Base-by-base conservation (phyloP, 2,329 filamentous ascomycete species). In the Ceratocystis harringtonii region DNA sequence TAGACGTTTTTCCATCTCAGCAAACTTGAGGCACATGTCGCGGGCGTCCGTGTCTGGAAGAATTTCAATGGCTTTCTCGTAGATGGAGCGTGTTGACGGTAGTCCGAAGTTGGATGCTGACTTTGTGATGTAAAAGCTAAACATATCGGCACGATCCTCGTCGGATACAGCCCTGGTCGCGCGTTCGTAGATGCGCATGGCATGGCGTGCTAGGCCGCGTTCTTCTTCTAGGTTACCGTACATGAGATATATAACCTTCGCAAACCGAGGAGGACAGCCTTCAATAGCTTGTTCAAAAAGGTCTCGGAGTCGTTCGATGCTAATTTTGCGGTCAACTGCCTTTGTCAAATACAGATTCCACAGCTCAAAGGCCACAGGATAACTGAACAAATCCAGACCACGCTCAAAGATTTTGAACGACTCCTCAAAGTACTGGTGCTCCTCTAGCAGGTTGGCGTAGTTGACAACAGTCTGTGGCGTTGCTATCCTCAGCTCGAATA, bases 341-440 rank as follows among this genome's bases (percentile, higher is more conserved):
- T 99, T 99, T 65, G 91, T 96, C 65, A 99, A 83, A 75, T 99
- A 99, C 7, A 99, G 77, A 71, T 99, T 99, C 95, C 94, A 99
- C 25, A 99, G 81, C 78, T 99, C 94, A 74, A 99, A 99, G 17
- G 94, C 94, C 19, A 97, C 92, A 0, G 94, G 94, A 72, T 97
- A 99, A 74, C 86, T 95, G 80, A 99, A 99, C n/a, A 99, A 85
- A 74, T 99, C 94, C 45, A 99, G 80, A 1, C 94, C 94, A 68
- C 94, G 86, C 76, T 99, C 94, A 74, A 95, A 99, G 60, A 97
- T 81, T 77, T 97, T 97, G 84, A 97, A 99, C 1, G 89, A 95
- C 71, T 99, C 94, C 74, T 99, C 94, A 72, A 87, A 96, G 75
- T 97, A 99, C 67, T 90, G 86, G 76, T 95, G 84, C 73, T 97